These are phyloP conservation scores for Colletotrichum melonis DNA, from an alignment of 2,329 filamentous ascomycete genomes.

Conservation along the genomic window DNA sequence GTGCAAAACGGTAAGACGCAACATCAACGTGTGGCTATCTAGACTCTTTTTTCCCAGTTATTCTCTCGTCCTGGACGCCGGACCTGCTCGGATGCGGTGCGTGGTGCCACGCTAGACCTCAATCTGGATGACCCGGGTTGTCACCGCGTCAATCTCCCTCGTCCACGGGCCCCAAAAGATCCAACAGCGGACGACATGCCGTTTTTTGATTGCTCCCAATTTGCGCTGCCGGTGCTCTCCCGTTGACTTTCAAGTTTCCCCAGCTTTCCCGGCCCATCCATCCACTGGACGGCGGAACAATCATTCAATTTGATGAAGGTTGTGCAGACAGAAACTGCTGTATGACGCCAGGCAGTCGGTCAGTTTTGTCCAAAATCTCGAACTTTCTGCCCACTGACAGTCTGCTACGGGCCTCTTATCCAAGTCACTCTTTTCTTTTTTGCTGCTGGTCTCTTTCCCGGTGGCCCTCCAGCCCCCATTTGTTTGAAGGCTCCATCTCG, in stretches of 20 bases:
- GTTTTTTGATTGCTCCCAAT: conserved; percentile 26
- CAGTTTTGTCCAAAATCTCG: not conserved
- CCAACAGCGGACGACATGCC: conserved; percentile 1
- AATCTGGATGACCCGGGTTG: conserved; percentile 12
- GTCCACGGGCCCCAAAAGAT: conserved; percentile 5
- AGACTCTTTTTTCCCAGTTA: not conserved
- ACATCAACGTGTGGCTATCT: not conserved
- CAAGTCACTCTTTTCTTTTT: not conserved
- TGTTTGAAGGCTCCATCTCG: not conserved
- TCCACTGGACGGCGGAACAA: not conserved
- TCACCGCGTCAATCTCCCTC: conserved; percentile 17
- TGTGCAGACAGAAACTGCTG: conserved; percentile 9
- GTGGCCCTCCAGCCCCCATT: not conserved
- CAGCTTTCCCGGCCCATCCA: conserved; percentile 9
- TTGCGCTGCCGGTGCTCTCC: conserved; percentile 16
- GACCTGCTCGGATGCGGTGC: not conserved
- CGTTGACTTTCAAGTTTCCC: conserved; percentile 7
- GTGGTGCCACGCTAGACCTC: conserved; percentile 11
- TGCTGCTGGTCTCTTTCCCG: conserved; percentile 1
- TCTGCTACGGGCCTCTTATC: not conserved
- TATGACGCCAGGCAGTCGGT: conserved; percentile 25
- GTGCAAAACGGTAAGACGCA: not conserved
- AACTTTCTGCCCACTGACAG: not conserved
- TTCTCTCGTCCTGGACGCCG: not conserved
- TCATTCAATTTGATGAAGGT: conserved; percentile 9